Evolutionary conservation across 2,329 filamentous ascomycete genomes (phyloP).

Genomic region (Sclerotinia borealis): DNA sequence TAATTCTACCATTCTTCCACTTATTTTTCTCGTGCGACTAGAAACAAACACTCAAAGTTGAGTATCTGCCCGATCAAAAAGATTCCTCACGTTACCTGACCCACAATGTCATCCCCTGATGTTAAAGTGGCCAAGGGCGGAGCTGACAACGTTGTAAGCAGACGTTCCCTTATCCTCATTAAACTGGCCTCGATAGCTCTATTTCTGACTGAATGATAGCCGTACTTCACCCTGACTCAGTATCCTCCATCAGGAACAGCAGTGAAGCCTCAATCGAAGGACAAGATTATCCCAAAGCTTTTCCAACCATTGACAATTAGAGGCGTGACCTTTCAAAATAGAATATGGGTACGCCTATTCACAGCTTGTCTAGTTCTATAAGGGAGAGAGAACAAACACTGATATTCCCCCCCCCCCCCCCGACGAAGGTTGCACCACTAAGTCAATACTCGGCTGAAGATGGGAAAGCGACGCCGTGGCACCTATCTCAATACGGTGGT

Average conservation of each 20-base stretch:
- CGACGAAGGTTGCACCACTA: no score
- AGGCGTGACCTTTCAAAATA: no score
- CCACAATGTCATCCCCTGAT: background rate
- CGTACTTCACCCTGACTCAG: constrained; percentile 44
- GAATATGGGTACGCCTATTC: no score
- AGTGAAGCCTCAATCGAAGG: constrained; percentile 44
- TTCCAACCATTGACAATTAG: no score
- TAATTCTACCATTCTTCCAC: background rate
- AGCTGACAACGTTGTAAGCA: background rate
- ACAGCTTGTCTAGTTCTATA: no score
- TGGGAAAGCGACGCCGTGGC: no score
- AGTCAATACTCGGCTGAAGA: no score
- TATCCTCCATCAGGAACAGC: constrained; percentile 40
- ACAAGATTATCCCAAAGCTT: no score
- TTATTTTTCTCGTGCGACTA: background rate
- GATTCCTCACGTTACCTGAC: no score
- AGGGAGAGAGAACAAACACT: no score
- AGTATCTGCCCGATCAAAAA: background rate
- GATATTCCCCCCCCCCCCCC: no score
- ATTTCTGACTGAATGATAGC: background rate
- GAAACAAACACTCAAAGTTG: background rate
- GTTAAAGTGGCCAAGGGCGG: background rate
- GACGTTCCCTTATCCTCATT: background rate
- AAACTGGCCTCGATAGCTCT: background rate
- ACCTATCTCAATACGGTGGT: no score